Conservation (phyloP, 495 filamentous ascomycete genomes). For the Neurospora sp. region DNA sequence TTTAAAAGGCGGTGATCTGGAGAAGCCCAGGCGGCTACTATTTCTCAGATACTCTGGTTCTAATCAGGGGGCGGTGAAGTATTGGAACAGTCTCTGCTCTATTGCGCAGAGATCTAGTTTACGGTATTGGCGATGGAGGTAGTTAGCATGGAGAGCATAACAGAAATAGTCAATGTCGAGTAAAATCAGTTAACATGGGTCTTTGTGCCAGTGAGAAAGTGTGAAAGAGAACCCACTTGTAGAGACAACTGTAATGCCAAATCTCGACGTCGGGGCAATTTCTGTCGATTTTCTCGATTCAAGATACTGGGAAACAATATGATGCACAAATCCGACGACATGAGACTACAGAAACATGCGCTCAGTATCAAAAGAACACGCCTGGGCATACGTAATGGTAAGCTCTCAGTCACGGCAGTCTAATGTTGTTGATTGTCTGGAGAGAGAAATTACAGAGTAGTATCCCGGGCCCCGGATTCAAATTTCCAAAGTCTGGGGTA, state of each 20-base stretch:
- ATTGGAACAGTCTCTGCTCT: background rate
- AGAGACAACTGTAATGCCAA: background rate
- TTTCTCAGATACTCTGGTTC: slow-evolving; percentile 31
- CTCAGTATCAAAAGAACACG: background rate
- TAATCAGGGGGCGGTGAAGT: slow-evolving; percentile 22
- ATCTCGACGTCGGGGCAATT: background rate
- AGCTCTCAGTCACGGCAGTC: background rate
- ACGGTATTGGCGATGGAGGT: background rate
- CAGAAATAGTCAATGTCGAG: background rate
- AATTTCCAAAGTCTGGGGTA: background rate
- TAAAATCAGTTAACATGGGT: background rate
- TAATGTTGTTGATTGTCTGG: background rate
- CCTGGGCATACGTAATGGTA: background rate
- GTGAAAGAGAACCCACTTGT: background rate
- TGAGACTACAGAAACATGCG: background rate
- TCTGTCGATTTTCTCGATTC: background rate
- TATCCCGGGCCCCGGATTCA: background rate
- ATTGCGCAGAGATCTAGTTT: background rate
- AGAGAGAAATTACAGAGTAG: slow-evolving; percentile 7
- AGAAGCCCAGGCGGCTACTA: slow-evolving; percentile 36
- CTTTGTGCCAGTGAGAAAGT: background rate
- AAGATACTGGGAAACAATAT: background rate
- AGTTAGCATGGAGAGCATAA: background rate
- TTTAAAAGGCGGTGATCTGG: slow-evolving; percentile 26
- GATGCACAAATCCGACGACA: background rate